Percentiles rank a stretch among this genome's conserved stretches.
These are phyloP conservation scores for Hypomyces rosellus DNA, from an alignment of 2,329 filamentous ascomycete species.

Conservation along the genomic window DNA sequence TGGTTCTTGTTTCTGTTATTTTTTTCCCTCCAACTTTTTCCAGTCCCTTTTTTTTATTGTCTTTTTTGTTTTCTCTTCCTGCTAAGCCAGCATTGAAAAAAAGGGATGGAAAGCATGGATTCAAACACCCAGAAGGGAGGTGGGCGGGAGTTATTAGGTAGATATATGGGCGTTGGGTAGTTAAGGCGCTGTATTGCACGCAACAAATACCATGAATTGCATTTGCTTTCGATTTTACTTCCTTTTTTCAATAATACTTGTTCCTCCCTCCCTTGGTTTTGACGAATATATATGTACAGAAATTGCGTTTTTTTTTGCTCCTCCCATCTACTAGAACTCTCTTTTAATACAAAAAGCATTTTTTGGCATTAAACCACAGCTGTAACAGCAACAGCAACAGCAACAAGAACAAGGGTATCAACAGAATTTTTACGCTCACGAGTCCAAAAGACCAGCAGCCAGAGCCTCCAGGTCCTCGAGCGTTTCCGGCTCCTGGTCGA, in stretches of 20 bases:
- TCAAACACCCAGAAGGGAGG: too few species aligned
- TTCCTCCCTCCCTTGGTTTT: too few species aligned
- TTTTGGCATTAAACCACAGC: too few species aligned
- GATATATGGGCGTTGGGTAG: neutral
- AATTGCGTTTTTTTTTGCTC: too few species aligned
- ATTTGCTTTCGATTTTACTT: too few species aligned
- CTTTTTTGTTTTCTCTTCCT: neutral
- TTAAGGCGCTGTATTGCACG: neutral
- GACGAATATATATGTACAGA: too few species aligned
- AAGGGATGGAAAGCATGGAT: too few species aligned
- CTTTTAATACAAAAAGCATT: too few species aligned
- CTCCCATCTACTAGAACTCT: too few species aligned
- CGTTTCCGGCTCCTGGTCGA: conserved; percentile 66
- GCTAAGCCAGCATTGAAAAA: neutral
- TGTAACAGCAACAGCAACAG: neutral
- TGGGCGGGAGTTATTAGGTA: neutral
- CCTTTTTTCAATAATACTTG: too few species aligned
- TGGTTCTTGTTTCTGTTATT: neutral
- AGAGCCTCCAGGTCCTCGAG: conserved; percentile 73
- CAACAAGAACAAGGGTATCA: neutral
- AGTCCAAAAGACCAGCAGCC: conserved; percentile 64
- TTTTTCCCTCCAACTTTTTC: neutral
- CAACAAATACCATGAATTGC: neutral
- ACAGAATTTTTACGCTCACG: conserved; percentile 20
- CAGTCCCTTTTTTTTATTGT: neutral